phyloP scores from a whole-genome alignment of 495 filamentous ascomycete genomes.

The Lasiosphaeria ovina region DNA sequence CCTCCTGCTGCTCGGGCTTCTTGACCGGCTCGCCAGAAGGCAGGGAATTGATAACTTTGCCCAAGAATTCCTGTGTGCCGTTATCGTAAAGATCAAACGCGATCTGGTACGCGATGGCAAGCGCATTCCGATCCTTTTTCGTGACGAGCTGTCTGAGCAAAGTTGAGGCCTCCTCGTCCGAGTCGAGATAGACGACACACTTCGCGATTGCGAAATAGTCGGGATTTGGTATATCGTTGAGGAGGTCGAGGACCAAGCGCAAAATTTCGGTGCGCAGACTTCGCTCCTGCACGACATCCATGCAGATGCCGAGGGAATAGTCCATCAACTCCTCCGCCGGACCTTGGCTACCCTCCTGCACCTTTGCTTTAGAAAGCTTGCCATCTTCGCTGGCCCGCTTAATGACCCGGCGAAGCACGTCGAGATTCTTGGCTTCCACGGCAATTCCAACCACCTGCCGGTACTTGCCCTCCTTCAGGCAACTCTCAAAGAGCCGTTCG shows the following conservation, averaged over 20 bases:
- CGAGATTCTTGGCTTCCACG: conserved; percentile 89
- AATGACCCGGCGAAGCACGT: conserved; percentile 84
- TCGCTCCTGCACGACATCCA: conserved; percentile 96
- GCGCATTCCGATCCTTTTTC: conserved; percentile 71
- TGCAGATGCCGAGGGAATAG: conserved; percentile 92
- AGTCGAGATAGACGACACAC: conserved; percentile 94
- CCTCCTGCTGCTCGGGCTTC: conserved; percentile 47
- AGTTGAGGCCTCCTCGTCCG: conserved; percentile 85
- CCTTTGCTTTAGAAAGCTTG: conserved; percentile 60
- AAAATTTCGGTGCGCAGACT: conserved; percentile 77
- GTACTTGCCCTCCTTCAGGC: conserved; percentile 82
- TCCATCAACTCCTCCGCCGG: conserved; percentile 92
- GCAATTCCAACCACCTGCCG: conserved; percentile 98
- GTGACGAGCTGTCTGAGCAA: conserved; percentile 79
- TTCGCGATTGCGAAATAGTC: conserved; percentile 99
- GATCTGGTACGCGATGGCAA: conserved; percentile 91
- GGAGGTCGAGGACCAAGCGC: conserved; percentile 79
- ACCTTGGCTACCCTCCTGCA: conserved; percentile 47
- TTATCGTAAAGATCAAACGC: conserved; percentile 98
- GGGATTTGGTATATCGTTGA: conserved; percentile 83
- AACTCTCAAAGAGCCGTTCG: conserved; percentile 85
- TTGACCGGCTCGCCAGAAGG: conserved; percentile 59
- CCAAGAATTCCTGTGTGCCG: conserved; percentile 93
- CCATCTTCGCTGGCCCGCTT: conserved; percentile 76
- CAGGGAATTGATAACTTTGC: conserved; percentile 80